Evolutionary conservation across 2,329 filamentous ascomycete species (phyloP), one percentile per base, ranked within the genome.

Genomic region (Epichloe coenophiala): DNA sequence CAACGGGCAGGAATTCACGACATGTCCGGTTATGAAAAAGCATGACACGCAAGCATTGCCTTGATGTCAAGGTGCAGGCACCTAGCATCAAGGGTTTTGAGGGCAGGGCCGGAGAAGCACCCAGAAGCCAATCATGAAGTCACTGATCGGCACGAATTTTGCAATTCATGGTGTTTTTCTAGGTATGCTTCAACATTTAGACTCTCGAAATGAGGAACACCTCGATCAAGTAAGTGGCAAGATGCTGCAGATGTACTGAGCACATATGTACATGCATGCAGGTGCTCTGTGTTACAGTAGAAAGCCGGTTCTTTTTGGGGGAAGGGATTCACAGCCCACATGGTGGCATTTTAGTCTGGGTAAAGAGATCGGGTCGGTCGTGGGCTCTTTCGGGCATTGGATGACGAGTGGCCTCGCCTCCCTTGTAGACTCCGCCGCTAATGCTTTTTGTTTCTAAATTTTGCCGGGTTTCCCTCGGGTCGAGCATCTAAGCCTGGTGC

Each of bases 341-440:
- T 38, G 8, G 39, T 23, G 33, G 40, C 17, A 23, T 44, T 42
- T 39, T 43, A 23, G 31, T 42, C 44, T 23, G 9, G 21, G 40
- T 33, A 42, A 39, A 23, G 19, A 33, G 9, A 33, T 43, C 11
- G 19, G 40, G 40, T 12, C 40, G 44, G 41, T 33, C 11, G 48
- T 38, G 48, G 33, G 35, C 17, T 45, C 37, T 15, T 19, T 33
- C 27, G 15, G 37, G 49, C 12, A 45, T 47, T 51, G 45, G 39
- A 36, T 33, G 38, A n/a, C 5, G 9, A 27, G 27, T 47, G 49
- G 38, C 43, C 43, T 42, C 27, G 21, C 37, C 23, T 48, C 36
- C 42, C 46, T 48, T n/a, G 45, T 43, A 39, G 13, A 35, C 51
- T 52, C 51, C 47, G 47, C 51, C 21, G 43, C 43, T 43, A n/a